Evolutionary conservation across 148 eudicot species (phyloP).

Genomic region (Fagopyrum tataricum): DNA sequence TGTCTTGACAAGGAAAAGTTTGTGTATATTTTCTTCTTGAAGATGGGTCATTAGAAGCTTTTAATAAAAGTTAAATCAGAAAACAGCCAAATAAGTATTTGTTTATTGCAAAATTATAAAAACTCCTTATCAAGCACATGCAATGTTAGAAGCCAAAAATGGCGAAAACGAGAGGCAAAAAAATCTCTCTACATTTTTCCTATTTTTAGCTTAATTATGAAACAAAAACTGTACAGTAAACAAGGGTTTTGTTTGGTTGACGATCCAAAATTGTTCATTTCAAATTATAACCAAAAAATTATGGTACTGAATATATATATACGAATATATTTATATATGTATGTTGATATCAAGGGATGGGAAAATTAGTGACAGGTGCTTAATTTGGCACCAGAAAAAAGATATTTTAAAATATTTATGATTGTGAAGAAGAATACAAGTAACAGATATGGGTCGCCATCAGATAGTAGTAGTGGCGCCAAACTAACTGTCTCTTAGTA

Average conservation of each 20-base stretch:
- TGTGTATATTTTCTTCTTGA: not conserved
- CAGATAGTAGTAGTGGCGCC: slow-evolving; percentile 6
- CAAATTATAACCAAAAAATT: not conserved
- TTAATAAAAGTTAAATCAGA: not conserved
- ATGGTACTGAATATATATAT: too few species aligned
- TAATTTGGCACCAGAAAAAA: not conserved
- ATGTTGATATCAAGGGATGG: not conserved
- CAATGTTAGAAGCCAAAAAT: slow-evolving; percentile 7
- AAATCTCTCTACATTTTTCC: too few species aligned
- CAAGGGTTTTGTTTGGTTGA: not conserved
- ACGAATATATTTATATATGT: not conserved
- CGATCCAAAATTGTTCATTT: not conserved
- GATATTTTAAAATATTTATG: not conserved
- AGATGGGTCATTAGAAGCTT: not conserved
- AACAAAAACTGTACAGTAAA: not conserved
- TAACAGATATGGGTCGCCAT: slow-evolving; percentile 12
- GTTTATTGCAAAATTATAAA: not conserved
- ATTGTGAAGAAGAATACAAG: slow-evolving; percentile 11
- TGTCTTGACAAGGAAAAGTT: not conserved
- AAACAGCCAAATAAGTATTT: not conserved
- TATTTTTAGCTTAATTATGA: not conserved
- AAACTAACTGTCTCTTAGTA: slow-evolving; percentile 8
- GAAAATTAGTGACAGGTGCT: slow-evolving; percentile 1
- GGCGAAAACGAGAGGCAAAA: not conserved
- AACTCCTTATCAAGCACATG: not conserved